These are phyloP conservation scores for Pisolithus orientalis DNA, from an alignment of 768 basidiomycete species.

Conservation along the genomic window DNA sequence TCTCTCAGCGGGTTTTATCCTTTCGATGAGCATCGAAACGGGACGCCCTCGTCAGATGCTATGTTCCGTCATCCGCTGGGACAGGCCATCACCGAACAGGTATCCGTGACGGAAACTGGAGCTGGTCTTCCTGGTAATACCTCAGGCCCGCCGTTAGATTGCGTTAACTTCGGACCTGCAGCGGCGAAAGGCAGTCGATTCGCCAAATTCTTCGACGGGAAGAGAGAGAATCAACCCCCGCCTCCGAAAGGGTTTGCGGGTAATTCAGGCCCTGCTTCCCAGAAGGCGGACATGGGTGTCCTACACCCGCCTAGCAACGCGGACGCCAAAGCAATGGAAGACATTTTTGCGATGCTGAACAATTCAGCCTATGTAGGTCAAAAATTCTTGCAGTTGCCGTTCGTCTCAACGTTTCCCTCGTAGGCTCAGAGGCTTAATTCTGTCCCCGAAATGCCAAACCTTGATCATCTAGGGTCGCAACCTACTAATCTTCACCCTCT, in stretches of 20 bases:
- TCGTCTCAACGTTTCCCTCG: conserved; percentile 4
- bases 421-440: conserved; percentile 24
- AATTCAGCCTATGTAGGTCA: conserved; percentile 64
- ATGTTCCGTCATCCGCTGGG: conserved; percentile 14
- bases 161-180: conserved; percentile 39
- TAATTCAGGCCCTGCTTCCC: conserved; percentile 34
- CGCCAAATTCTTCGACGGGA: conserved; percentile 84
- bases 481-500: conserved; percentile 29
- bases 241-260: conserved; percentile 34
- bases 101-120: conserved; percentile 10
- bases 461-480: conserved; percentile 21
- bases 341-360: conserved; percentile 75
- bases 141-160: conserved; percentile 17
- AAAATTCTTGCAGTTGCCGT: neutral
- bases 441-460: conserved; percentile 16
- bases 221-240: conserved; percentile 38
- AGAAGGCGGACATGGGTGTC: conserved; percentile 38
- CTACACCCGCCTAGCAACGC: conserved; percentile 33
- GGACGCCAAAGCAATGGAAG: conserved; percentile 66
- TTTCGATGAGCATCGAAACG: conserved; percentile 42
- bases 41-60: conserved; percentile 12
- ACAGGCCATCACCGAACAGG: conserved; percentile 14
- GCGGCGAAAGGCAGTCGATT: conserved; percentile 73
- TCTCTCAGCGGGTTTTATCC: conserved; percentile 42
- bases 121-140: conserved; percentile 12